Percentiles rank a stretch among this genome's conserved stretches.
Conservation (phyloP, 140 eudicot species). For the Stevia rebaudiana region DNA sequence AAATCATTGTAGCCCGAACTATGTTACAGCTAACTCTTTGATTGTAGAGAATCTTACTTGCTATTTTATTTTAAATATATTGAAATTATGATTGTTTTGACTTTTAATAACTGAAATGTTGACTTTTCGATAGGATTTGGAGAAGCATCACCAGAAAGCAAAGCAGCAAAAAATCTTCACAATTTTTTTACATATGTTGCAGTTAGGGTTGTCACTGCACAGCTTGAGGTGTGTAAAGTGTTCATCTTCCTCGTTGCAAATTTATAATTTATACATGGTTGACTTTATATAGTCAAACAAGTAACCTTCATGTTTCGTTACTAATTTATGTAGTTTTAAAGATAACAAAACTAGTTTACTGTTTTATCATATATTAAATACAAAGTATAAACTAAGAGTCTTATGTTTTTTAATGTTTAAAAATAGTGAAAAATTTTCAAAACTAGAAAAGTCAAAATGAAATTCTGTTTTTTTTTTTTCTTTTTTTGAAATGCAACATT, state of each 20-base stretch:
- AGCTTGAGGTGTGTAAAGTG: constrained; percentile 72
- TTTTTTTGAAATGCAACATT: constrained; percentile 8
- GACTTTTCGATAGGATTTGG: constrained; percentile 66
- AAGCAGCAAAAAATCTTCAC: constrained; percentile 84
- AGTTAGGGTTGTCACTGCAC: constrained; percentile 71
- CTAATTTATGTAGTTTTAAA: not conserved
- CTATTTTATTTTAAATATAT: too few species aligned
- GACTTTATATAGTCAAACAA: constrained; percentile 22
- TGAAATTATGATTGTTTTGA: not conserved
- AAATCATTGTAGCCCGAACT: too few species aligned
- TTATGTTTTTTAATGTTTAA: not conserved
- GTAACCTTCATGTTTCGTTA: not conserved
- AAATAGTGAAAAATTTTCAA: not conserved
- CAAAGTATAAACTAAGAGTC: not conserved
- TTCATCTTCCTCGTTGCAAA: not conserved
- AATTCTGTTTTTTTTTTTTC: too few species aligned
- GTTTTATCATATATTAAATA: too few species aligned
- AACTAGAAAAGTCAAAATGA: not conserved
- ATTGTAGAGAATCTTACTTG: too few species aligned
- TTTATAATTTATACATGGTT: not conserved
- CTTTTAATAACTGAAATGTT: not conserved
- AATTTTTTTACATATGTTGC: constrained; percentile 83
- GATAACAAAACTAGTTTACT: not conserved
- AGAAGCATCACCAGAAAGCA: constrained; percentile 89
- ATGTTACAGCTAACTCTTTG: too few species aligned